phyloP scores from a whole-genome alignment of 2,329 filamentous ascomycete species.

The Alternaria dauci region DNA sequence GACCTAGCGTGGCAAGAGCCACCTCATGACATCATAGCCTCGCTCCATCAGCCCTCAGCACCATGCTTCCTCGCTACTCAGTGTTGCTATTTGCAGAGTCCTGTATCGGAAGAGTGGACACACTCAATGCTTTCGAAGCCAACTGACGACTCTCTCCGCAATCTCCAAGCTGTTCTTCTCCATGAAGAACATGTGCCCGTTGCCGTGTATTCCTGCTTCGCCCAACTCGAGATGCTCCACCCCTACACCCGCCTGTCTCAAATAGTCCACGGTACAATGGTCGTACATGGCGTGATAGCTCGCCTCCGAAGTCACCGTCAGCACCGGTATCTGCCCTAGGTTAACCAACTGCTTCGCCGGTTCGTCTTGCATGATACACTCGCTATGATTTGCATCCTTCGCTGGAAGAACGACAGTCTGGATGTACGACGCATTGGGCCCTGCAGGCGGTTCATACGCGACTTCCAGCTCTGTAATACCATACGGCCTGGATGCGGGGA shows the following conservation, averaged over 20 bases:
- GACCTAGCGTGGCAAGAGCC: no score
- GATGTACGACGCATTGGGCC: constrained; percentile 30
- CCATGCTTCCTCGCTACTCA: no score
- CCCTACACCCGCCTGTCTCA: constrained; percentile 55
- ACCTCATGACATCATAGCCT: no score
- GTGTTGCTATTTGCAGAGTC: no score
- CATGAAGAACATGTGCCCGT: constrained; percentile 48
- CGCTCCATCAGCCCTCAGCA: no score
- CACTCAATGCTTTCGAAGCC: constrained; percentile 1
- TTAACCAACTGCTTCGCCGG: constrained; percentile 58
- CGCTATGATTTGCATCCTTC: constrained; percentile 35
- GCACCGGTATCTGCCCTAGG: constrained; percentile 58
- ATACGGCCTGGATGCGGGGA: constrained; percentile 16
- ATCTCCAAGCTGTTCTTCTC: constrained; percentile 41
- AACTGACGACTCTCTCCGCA: background rate
- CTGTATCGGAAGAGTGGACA: background rate
- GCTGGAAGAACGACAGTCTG: constrained; percentile 31
- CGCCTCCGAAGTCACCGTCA: constrained; percentile 62
- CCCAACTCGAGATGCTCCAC: constrained; percentile 47
- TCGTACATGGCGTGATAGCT: constrained; percentile 65
- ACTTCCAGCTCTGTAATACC: constrained; percentile 48
- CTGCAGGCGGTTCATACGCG: constrained; percentile 45
- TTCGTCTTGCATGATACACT: constrained; percentile 53
- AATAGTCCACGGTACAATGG: constrained; percentile 62
- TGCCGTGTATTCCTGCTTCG: constrained; percentile 71